phyloP scores from a whole-genome alignment of 2,329 filamentous ascomycete genomes.

The Clonostachys sp. region DNA sequence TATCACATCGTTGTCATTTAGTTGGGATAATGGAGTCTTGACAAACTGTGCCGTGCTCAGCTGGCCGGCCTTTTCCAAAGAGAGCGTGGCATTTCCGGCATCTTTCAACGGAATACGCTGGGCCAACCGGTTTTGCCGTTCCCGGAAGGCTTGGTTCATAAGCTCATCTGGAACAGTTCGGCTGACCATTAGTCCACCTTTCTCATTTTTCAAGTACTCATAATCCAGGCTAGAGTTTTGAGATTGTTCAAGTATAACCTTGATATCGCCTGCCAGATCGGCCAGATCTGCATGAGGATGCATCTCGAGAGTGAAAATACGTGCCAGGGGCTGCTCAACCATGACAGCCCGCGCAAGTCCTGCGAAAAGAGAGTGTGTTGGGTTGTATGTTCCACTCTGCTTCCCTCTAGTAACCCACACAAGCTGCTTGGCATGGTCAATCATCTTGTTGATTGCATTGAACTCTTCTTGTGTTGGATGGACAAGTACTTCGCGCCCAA shows the following conservation, averaged over 20 bases:
- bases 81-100: background rate
- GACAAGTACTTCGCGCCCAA: too few relatives aligned
- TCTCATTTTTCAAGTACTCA: conserved; percentile 2
- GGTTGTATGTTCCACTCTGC: background rate
- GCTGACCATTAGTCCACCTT: background rate
- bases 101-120: background rate
- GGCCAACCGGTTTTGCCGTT: background rate
- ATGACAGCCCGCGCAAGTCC: conserved; percentile 3
- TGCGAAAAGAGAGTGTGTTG: background rate
- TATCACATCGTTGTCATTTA: conserved; percentile 12
- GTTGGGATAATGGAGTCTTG: background rate
- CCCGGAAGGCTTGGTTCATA: background rate
- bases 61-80: background rate
- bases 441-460: too few relatives aligned
- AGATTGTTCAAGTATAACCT: background rate
- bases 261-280: background rate
- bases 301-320: background rate
- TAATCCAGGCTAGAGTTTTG: background rate
- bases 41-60: conserved; percentile 1
- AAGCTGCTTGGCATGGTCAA: too few relatives aligned
- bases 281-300: background rate
- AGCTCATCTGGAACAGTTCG: background rate
- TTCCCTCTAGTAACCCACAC: too few relatives aligned
- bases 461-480: too few relatives aligned
- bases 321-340: conserved; percentile 2